Evolutionary conservation across 1,284 basidiomycete genomes (phyloP).

Genomic region (Mycena sp.): DNA sequence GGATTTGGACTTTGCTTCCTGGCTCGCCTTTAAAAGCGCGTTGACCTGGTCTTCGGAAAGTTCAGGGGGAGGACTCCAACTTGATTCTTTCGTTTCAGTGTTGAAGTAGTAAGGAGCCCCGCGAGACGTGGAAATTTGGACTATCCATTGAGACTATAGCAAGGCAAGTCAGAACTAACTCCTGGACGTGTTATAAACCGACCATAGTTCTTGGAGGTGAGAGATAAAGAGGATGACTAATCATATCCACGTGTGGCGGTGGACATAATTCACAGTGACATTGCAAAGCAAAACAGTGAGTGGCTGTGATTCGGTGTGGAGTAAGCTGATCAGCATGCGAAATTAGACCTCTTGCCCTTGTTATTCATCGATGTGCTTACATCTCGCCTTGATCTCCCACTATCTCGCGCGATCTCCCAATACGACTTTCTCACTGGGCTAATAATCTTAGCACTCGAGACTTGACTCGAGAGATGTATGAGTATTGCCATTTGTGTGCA

Average conservation of each 20-base stretch:
- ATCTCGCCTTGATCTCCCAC: too few species aligned
- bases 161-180: slow-evolving; percentile 6
- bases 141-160: slow-evolving; percentile 65
- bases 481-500: neutral
- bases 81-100: slow-evolving; percentile 71
- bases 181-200: neutral
- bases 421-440: too few species aligned
- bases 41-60: slow-evolving; percentile 74
- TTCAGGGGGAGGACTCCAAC: slow-evolving; percentile 84
- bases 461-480: too few species aligned
- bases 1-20: slow-evolving; percentile 30
- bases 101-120: slow-evolving; percentile 93
- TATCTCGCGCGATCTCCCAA: too few species aligned
- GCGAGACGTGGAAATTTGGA: slow-evolving; percentile 85
- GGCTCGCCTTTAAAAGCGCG: slow-evolving; percentile 48
- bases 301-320: too few species aligned
- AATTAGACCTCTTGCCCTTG: too few species aligned
- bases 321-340: too few species aligned
- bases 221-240: neutral
- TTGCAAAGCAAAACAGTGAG: too few species aligned
- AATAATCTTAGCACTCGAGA: too few species aligned
- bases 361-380: too few species aligned
- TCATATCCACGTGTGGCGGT: too few species aligned
- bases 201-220: slow-evolving; percentile 7
- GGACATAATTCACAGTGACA: too few species aligned